Conservation (phyloP, 192 early-diverging fungal species). For the Helicostylum pulchrum region DNA sequence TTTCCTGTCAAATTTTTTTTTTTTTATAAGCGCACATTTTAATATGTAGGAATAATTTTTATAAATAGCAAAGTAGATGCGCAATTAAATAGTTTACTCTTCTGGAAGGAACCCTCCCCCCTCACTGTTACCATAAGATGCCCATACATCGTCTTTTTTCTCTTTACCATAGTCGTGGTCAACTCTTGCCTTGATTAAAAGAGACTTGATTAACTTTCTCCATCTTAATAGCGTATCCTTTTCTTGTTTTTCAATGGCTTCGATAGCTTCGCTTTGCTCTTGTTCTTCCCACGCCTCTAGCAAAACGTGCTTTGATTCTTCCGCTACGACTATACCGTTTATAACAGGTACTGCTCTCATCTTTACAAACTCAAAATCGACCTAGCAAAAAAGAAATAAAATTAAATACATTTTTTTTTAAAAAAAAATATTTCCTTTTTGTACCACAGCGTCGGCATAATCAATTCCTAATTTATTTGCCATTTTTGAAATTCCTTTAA, state of each 20-base stretch:
- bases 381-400: constrained; percentile 37
- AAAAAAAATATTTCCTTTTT: no score
- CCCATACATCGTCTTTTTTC: not conserved
- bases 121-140: no score
- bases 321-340: constrained; percentile 67
- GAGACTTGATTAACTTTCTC: constrained; percentile 51
- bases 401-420: constrained; percentile 11
- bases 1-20: no score
- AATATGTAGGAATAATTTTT: no score
- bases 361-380: constrained; percentile 68
- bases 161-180: constrained; percentile 50
- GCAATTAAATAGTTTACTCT: no score
- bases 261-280: constrained; percentile 15
- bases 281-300: constrained; percentile 43
- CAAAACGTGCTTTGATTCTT: constrained; percentile 55
- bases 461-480: constrained; percentile 78
- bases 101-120: no score
- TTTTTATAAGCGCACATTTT: no score
- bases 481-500: constrained; percentile 56
- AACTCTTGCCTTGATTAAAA: constrained; percentile 51
- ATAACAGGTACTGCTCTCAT: constrained; percentile 59
- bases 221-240: constrained; percentile 47
- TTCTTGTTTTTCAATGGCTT: constrained; percentile 36
- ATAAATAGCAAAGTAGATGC: no score
- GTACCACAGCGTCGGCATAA: constrained; percentile 78